Evolutionary conservation across 2,329 filamentous ascomycete genomes (phyloP).

Genomic region (Colletotrichum incanum): DNA sequence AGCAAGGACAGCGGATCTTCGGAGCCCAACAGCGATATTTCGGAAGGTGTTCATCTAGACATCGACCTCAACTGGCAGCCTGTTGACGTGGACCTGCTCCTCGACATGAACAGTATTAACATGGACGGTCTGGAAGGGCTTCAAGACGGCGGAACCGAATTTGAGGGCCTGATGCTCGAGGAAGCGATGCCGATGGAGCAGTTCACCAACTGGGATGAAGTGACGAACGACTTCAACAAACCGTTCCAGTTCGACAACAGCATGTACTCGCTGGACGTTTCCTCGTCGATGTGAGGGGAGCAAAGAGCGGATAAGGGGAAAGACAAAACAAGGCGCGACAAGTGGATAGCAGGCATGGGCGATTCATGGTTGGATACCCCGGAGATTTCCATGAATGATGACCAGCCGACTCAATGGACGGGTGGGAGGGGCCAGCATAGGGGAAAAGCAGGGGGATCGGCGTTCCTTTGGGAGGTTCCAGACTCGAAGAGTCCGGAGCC

Average conservation of each 20-base stretch:
- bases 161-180: slow-evolving; percentile 45
- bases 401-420: slow-evolving; percentile 34
- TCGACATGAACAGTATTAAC: slow-evolving; percentile 59
- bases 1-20: slow-evolving; percentile 73
- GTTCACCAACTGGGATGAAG: slow-evolving; percentile 65
- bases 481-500: slow-evolving; percentile 4
- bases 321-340: not conserved
- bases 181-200: slow-evolving; percentile 40
- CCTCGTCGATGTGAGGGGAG: slow-evolving; percentile 38
- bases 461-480: slow-evolving; percentile 28
- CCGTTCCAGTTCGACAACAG: slow-evolving; percentile 67
- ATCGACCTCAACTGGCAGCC: slow-evolving; percentile 68
- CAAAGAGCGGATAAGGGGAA: not conserved
- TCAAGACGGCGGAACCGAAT: slow-evolving; percentile 41
- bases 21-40: slow-evolving; percentile 75
- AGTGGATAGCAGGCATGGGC: slow-evolving; percentile 3
- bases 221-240: slow-evolving; percentile 66
- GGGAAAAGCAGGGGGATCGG: slow-evolving; percentile 40
- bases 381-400: slow-evolving; percentile 34
- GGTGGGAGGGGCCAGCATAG: slow-evolving; percentile 27
- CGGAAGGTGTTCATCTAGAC: slow-evolving; percentile 68
- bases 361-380: slow-evolving; percentile 35
- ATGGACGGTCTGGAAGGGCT: slow-evolving; percentile 49
- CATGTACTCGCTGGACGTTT: slow-evolving; percentile 54
- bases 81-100: slow-evolving; percentile 62